Evolutionary conservation across 805 yeast species (phyloP).

Genomic region (Wickerhamomyces tratensis): DNA sequence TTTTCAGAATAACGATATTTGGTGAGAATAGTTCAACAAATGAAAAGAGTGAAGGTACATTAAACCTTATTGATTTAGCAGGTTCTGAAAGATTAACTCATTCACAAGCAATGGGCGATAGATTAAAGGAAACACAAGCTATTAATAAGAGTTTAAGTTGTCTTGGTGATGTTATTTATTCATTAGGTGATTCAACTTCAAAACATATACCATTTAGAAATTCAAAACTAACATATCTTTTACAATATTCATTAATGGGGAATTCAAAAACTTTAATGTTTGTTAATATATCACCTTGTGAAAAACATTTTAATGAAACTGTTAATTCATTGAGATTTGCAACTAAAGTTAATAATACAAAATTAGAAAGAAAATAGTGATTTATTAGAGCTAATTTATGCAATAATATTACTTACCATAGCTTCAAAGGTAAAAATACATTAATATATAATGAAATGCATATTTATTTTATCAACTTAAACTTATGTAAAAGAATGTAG

Average conservation of each 20-base stretch:
- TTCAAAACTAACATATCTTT: conserved; percentile 79
- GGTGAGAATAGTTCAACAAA: conserved; percentile 46
- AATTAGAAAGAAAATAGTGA: conserved; percentile 8
- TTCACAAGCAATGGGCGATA: conserved; percentile 71
- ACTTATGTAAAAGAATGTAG: no score
- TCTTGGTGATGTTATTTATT: conserved; percentile 80
- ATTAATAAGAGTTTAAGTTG: conserved; percentile 84
- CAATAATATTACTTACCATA: no score
- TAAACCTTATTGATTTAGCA: conserved; percentile 85
- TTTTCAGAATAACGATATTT: conserved; percentile 52
- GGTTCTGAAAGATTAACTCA: conserved; percentile 81
- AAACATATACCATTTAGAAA: conserved; percentile 88
- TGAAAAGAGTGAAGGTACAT: conserved; percentile 41
- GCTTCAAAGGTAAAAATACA: no score
- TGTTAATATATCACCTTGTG: conserved; percentile 73
- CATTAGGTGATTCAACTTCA: conserved; percentile 40
- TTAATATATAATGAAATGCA: no score
- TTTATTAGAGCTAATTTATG: no score
- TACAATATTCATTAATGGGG: conserved; percentile 80
- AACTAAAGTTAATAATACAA: conserved; percentile 61
- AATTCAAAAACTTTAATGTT: conserved; percentile 88
- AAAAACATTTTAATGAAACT: conserved; percentile 61
- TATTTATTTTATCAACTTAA: no score
- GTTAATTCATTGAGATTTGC: conserved; percentile 85
- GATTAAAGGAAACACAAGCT: conserved; percentile 79